Evolutionary conservation across 345 rosid species (phyloP), one percentile per base, ranked within the genome.

Genomic region (Acer saccharum): DNA sequence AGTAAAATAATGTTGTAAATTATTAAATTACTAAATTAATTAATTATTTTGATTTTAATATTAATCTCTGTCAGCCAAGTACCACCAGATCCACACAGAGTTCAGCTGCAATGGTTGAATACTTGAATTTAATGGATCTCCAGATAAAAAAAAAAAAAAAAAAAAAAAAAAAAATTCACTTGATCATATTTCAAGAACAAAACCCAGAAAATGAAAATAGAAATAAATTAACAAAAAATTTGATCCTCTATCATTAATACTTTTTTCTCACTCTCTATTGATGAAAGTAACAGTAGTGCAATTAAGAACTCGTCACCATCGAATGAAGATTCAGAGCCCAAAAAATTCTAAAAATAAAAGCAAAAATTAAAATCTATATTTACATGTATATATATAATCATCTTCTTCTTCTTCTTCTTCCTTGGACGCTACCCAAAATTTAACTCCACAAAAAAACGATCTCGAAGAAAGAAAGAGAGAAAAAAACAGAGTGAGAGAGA

Each of bases 31-130:
- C 16, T 52, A 3, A 14, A 4, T 52, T 58, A 18, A 1, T 6
- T 16, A 71, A 16, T 35, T 9, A 76, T 44, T 65, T 74, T 77
- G 73, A 82, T 74, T 80, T 70, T 58, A 78, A 75, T 63, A 79
- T 39, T 64, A 50, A 70, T 68, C 43, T 25, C n/a, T 76, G 84
- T 85, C 89, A 73, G 88, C 72, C 71, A 61, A 74, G 75, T 81
- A 80, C 83, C 83, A 78, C 75, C 88, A 87, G 92, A 90, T 87
- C 91, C 80, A 81, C 77, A 76, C 79, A 69, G 71, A 70, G 78
- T 81, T 80, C 82, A 71, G 79, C 85, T 79, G 83, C 84, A 83
- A 74, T 83, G 73, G 85, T 82, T 83, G 90, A 90, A 82, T 17
- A 1, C 18, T 68, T 87, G 87, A 85, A 83, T 35, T 35, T 35